Evolutionary conservation across 2,329 filamentous ascomycete genomes (phyloP), one percentile per base, ranked within the genome.

Genomic region (Golovinomyces cichoracearum): DNA sequence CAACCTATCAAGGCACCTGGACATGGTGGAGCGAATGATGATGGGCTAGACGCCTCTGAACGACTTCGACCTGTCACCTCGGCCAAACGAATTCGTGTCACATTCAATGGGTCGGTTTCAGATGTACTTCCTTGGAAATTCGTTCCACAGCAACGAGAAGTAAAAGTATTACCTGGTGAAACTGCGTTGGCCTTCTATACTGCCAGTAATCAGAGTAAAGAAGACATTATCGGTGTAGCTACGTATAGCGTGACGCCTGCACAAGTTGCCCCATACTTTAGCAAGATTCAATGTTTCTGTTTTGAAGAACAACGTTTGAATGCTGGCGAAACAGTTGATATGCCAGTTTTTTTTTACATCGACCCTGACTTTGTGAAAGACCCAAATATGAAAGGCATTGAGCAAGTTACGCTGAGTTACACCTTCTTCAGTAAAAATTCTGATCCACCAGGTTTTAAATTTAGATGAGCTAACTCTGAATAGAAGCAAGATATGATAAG

Each of bases 321-420:
- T 61, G 86, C 86, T 5, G 86, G 88, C 41, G 92, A 98, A 70
- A 90, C 85, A 41, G 90, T 98, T 48, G 90, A 98, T 63, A 98
- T 98, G 92, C 92, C 90, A 0, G 92, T 98, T 0, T 98, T 98
- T 65, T 98, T 98, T 66, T 98, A 95, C 64, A 81, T 98, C 55
- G 90, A 98, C 60, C 90, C 90, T 0, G 90, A 95, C 61, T 79
- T 98, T 66, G 71, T 88, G 51, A 86, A 81, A 56, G 90, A 98
- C 63, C 68, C 88, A 47, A 86, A 81, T 54, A 95, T 94, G 88
- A 83, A 74, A 64, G 82, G 81, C 0, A 83, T 98, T 53, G 84
- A 94, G 66, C 93, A 86, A 1, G 85, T 98, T 49, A 98, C 90
- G 29, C 64, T 98, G 59, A 93, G 80, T 56, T 98, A 98, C 66